Evolutionary conservation across 2,329 filamentous ascomycete genomes (phyloP).

Genomic region (Paraphoma chrysanthemicola): DNA sequence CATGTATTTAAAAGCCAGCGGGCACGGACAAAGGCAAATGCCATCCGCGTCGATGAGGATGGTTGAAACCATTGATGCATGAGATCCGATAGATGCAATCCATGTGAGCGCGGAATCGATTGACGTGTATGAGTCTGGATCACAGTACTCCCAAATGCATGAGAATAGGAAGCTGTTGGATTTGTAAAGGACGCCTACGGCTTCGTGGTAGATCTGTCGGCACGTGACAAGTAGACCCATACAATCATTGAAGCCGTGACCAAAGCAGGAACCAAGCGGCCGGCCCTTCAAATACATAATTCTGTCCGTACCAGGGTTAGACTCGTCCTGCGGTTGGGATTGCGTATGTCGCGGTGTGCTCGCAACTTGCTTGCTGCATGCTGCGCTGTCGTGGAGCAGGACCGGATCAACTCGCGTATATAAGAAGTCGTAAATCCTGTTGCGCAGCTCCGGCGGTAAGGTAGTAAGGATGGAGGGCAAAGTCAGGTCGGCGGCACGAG

Average conservation of each 20-base stretch:
- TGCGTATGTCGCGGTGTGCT: not conserved
- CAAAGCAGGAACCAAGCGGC: not conserved
- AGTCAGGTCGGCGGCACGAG: not conserved
- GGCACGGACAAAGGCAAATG: not conserved
- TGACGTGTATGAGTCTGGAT: not conserved
- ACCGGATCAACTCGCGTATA: not conserved
- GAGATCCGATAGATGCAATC: not conserved
- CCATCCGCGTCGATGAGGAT: not conserved
- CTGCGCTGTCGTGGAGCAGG: not conserved
- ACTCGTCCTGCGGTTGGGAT: not conserved
- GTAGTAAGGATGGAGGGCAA: not conserved
- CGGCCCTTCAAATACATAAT: not conserved
- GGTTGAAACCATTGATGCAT: not conserved
- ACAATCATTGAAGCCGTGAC: not conserved
- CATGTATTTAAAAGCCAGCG: not conserved
- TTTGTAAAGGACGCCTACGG: not conserved
- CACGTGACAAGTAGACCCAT: not conserved
- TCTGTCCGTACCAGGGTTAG: not conserved
- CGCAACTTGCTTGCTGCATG: not conserved
- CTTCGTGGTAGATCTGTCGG: not conserved
- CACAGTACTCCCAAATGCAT: not conserved
- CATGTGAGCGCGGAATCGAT: not conserved
- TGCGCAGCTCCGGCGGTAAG: not conserved
- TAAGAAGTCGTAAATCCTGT: not conserved
- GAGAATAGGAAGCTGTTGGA: not conserved